Evolutionary conservation across 2,329 filamentous ascomycete species (phyloP).

Genomic region (Septoria linicola): DNA sequence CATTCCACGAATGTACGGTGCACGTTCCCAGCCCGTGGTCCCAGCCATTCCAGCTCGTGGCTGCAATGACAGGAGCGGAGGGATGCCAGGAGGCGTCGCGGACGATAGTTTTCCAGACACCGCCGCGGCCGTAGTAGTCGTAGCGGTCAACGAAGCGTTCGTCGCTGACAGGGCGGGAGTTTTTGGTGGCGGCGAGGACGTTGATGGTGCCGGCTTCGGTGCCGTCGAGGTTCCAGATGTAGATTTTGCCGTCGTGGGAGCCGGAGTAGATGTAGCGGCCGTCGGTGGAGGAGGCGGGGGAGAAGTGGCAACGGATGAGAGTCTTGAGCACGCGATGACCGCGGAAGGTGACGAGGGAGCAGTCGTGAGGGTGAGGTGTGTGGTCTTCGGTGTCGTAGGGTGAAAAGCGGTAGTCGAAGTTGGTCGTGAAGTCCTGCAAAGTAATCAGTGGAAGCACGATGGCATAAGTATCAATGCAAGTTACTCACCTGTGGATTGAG

Average conservation of each 20-base stretch:
- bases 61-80: slow-evolving; percentile 77
- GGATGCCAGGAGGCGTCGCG: slow-evolving; percentile 92
- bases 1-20: slow-evolving; percentile 75
- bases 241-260: slow-evolving; percentile 83
- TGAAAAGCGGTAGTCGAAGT: slow-evolving; percentile 74
- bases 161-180: slow-evolving; percentile 56
- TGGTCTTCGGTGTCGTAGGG: slow-evolving; percentile 65
- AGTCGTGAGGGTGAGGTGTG: slow-evolving; percentile 77
- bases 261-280: slow-evolving; percentile 92
- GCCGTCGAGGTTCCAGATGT: slow-evolving; percentile 90
- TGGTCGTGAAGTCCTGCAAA: slow-evolving; percentile 53
- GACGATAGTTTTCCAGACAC: slow-evolving; percentile 73
- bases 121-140: slow-evolving; percentile 56
- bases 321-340: slow-evolving; percentile 88
- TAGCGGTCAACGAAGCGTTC: slow-evolving; percentile 58
- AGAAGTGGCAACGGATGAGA: slow-evolving; percentile 93
- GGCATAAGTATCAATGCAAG: background rate
- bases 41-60: slow-evolving; percentile 80
- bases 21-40: slow-evolving; percentile 72
- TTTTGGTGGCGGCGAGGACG: slow-evolving; percentile 67
- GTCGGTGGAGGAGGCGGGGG: slow-evolving; percentile 79
- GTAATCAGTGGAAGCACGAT: background rate
- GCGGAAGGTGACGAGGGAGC: slow-evolving; percentile 88
- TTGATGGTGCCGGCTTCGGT: slow-evolving; percentile 75
- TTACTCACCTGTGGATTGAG: slow-evolving; percentile 49